Evolutionary conservation across 352 stramenopile genomes (phyloP), one percentile per base, ranked within the genome.

Genomic region (Globisporangium irregulare): DNA sequence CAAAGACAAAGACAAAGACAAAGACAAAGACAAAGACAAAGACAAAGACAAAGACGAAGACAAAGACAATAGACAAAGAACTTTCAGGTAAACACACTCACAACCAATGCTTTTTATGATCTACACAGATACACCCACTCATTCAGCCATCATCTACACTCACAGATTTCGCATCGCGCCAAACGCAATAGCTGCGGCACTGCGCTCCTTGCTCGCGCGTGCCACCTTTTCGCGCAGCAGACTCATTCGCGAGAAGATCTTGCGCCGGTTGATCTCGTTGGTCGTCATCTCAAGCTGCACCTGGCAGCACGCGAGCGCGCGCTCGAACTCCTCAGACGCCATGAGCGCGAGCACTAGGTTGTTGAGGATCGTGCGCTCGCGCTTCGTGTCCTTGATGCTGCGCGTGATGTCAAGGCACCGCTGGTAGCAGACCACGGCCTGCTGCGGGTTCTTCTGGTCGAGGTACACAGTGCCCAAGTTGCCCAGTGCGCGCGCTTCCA

Each of bases 231-330:
- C 81, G 8, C 82, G 71, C 18, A 93, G 64, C 43, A 90, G 59
- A 72, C 82, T 93, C 80, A 94, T 94, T 24, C 87, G 85, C 20
- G 78, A 83, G 56, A 88, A 75, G 62, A 94, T 93, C 75, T 94
- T 94, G 63, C 78, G 80, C 0, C 81, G 82, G 43, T 94, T 93
- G 54, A 89, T 81, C 6, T 81, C 81, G 60, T 86, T 91, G 60
- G 74, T 73, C 2, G 82, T 94, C 61, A 76, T 87, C 22, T 90
- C 75, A 24, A 94, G 67, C 57, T 93, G 85, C 22, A 93, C 73
- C 54, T 91, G 73, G 60, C 79, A 93, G 67, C 83, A 91, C 24
- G 67, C 61, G 57, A 91, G 79, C 34, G 85, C 83, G 9, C 75
- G 73, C 15, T 80, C 70, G 24, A 82, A 89, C 54, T 91, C 76